A percentile compares a stretch with the other conserved stretches of the same genome.
Evolutionary conservation across 371 early-diverging fungal genomes (phyloP).

Genomic region (Catenaria anguillulae): DNA sequence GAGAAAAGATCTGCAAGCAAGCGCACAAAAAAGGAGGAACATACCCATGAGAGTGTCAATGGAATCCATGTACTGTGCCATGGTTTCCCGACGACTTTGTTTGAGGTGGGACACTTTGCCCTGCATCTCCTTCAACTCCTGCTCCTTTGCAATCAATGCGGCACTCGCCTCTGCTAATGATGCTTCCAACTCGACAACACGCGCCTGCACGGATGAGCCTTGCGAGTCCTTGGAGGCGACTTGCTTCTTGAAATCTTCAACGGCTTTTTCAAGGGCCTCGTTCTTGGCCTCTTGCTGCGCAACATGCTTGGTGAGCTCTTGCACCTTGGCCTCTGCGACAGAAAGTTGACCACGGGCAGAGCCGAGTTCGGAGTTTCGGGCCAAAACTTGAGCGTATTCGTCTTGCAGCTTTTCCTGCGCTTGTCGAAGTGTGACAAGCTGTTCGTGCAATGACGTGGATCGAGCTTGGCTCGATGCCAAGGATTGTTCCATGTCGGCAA

Average conservation of each 20-base stretch:
- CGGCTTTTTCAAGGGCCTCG: background rate
- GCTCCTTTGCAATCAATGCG: background rate
- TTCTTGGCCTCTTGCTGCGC: background rate
- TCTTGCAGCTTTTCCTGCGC: background rate
- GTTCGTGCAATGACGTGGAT: background rate
- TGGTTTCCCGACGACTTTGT: conserved; percentile 1
- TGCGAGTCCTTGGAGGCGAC: background rate
- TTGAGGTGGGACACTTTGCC: background rate
- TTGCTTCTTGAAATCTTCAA: background rate
- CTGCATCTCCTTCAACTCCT: background rate
- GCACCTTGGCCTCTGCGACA: background rate
- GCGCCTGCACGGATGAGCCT: background rate
- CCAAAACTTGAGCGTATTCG: background rate
- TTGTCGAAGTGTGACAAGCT: background rate
- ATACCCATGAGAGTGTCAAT: background rate
- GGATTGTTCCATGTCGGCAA: background rate
- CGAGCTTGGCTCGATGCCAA: background rate
- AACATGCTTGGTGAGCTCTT: background rate
- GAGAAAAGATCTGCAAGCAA: too few relatives aligned
- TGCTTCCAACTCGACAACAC: background rate
- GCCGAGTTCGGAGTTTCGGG: background rate
- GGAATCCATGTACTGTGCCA: background rate
- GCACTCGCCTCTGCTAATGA: background rate
- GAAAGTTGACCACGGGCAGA: background rate
- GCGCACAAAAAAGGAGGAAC: too few relatives aligned